These are phyloP conservation scores for Sordariomycetes sp. DNA, from an alignment of 2,329 filamentous ascomycete species.

Conservation along the genomic window DNA sequence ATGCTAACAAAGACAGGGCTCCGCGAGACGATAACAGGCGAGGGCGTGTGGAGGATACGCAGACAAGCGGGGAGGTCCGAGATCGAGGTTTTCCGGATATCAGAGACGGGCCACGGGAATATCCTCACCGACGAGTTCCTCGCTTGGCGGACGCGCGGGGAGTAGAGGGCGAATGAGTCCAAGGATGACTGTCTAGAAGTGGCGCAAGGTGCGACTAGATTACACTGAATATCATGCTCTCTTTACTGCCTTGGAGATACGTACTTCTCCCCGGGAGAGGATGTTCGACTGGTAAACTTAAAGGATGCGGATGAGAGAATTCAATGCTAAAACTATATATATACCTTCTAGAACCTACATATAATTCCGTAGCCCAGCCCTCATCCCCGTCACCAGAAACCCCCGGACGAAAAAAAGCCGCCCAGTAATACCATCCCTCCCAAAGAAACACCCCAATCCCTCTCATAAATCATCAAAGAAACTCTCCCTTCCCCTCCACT, in stretches of 20 bases:
- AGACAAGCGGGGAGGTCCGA: slow-evolving; percentile 45
- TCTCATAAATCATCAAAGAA: not conserved
- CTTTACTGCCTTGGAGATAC: no score
- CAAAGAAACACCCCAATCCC: not conserved
- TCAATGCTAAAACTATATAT: not conserved
- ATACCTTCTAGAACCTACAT: not conserved
- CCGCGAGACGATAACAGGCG: slow-evolving; percentile 48
- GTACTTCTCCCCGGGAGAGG: no score
- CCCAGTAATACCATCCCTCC: not conserved
- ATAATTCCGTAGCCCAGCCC: not conserved
- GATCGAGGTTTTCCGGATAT: slow-evolving; percentile 63
- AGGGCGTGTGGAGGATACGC: slow-evolving; percentile 71
- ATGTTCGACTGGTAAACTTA: not conserved
- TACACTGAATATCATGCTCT: no score
- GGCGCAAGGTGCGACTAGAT: no score
- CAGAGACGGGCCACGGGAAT: slow-evolving; percentile 60
- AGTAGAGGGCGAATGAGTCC: not conserved
- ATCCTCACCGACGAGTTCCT: slow-evolving; percentile 70
- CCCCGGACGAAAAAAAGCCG: not conserved
- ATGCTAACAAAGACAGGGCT: slow-evolving; percentile 28
- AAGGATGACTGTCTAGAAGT: no score
- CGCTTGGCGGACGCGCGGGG: slow-evolving; percentile 52
- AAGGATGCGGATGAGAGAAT: not conserved
- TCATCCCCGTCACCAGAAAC: not conserved
- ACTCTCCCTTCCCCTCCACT: not conserved